Percentiles rank a stretch among this genome's conserved stretches.
Conservation (phyloP, 768 basidiomycete genomes). For the Scleroderma citrinum region DNA sequence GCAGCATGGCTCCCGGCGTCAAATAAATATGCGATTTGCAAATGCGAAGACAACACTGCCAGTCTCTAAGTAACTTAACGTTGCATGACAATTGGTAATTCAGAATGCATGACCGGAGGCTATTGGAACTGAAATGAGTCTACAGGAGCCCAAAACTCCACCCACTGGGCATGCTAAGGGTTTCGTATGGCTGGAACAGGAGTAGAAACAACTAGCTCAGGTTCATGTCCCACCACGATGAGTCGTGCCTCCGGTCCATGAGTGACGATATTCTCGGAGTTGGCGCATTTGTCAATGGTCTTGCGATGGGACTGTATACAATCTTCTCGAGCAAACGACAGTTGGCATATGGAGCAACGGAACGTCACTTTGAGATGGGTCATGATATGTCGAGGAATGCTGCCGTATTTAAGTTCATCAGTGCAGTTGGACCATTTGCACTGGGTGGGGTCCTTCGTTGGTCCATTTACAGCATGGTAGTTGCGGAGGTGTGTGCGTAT, state of each 20-base stretch:
- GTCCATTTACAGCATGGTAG: neutral
- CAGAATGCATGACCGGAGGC: neutral
- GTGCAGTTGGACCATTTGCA: conserved; percentile 2
- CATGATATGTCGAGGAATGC: conserved; percentile 4
- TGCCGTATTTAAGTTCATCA: neutral
- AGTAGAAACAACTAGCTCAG: neutral
- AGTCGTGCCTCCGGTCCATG: conserved; percentile 1
- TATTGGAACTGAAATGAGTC: neutral
- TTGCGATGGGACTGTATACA: neutral
- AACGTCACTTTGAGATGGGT: conserved; percentile 1
- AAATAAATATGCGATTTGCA: neutral
- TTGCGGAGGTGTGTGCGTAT: conserved; percentile 2
- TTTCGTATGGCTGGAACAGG: too few relatives aligned
- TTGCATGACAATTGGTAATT: neutral
- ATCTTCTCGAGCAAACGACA: neutral
- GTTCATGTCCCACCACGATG: neutral
- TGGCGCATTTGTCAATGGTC: neutral
- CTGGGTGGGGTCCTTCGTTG: neutral
- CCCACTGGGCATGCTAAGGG: neutral
- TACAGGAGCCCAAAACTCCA: neutral
- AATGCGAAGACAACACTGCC: neutral
- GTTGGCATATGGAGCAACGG: neutral
- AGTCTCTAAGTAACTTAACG: neutral
- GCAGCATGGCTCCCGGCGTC: neutral
- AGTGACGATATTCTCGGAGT: neutral